phyloP scores from a whole-genome alignment of 139 green algal species.

The Coelastrella sp. region DNA sequence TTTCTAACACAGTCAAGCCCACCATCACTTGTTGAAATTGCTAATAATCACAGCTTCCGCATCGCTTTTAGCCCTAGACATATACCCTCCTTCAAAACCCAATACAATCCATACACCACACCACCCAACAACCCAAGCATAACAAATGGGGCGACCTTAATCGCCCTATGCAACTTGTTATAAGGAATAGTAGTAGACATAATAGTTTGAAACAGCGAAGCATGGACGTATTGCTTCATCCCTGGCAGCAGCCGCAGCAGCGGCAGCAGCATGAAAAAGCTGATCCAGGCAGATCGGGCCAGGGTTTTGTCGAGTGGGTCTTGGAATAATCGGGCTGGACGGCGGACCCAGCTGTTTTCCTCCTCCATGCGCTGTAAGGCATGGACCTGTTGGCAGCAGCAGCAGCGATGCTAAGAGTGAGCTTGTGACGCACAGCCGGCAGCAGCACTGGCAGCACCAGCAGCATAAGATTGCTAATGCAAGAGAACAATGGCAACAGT shows the following conservation, averaged over 20 bases:
- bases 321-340: neutral
- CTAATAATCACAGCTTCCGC: neutral
- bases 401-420: neutral
- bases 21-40: too few species aligned
- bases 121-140: slow-evolving; percentile 1
- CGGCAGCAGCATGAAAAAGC: slow-evolving; percentile 47
- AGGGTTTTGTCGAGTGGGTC: slow-evolving; percentile 30
- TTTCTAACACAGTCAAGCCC: too few species aligned
- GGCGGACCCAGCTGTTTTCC: slow-evolving; percentile 44
- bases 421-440: neutral
- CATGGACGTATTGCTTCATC: neutral
- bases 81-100: neutral
- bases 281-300: slow-evolving; percentile 26
- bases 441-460: neutral
- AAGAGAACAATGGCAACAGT: too few species aligned
- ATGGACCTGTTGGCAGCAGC: slow-evolving; percentile 1
- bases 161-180: slow-evolving; percentile 17
- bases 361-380: slow-evolving; percentile 47
- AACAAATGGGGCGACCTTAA: slow-evolving; percentile 21
- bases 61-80: neutral
- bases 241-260: slow-evolving; percentile 35
- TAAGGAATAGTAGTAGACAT: slow-evolving; percentile 40
- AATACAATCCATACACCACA: slow-evolving; percentile 1
- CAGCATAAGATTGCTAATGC: too few species aligned
- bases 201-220: slow-evolving; percentile 37